Base-by-base conservation (phyloP, 108 stramenopile species). In the Chaetoceros muelleri region DNA sequence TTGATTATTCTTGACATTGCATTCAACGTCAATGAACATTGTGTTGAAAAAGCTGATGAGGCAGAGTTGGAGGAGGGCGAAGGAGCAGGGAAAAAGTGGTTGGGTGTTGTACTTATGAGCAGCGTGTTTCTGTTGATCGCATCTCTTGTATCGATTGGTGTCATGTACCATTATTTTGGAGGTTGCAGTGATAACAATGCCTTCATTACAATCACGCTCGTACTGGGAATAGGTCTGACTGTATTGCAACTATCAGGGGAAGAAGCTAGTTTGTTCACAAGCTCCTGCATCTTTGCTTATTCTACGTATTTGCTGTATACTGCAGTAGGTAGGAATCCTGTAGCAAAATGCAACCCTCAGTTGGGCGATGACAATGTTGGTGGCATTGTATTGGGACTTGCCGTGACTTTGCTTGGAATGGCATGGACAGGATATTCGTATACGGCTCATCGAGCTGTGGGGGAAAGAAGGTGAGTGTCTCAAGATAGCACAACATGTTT, bases 251-350 rank as follows among this genome's bases (percentile, higher is more conserved):
- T 94, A 31, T 65, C 72, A 25, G 72, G 86, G 16, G 61, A 55
- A 2, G 87, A 92, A 44, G 96, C 94, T 28, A 90, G 86, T 56
- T 67, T 96, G 5, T 65, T 96, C 19, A 93, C 94, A n/a, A 79
- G 78, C 8, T 69, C 81, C 21, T 75, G 90, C 22, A 86, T 96
- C 46, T 84, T 81, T 24, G 46, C 79, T 17, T 96, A 96, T 60
- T 82, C 65, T 0, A 72, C 79, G 1, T 96, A 90, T 63, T 63
- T 96, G 45, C 71, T 65, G 30, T 96, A 88, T 55, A 75, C 85
- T 7, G 85, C 94, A 21, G 91, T 95, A 17, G 81, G 79, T 47
- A 80, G 81, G 71, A 92, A 93, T 57, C 95, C 95, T 0, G 40
- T 57, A 28, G 74, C 58, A 7, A 26, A 46, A 20, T 96, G 95